Evolutionary conservation across 768 basidiomycete species (phyloP), one percentile per base, ranked within the genome.

Genomic region (Suillus lakei): DNA sequence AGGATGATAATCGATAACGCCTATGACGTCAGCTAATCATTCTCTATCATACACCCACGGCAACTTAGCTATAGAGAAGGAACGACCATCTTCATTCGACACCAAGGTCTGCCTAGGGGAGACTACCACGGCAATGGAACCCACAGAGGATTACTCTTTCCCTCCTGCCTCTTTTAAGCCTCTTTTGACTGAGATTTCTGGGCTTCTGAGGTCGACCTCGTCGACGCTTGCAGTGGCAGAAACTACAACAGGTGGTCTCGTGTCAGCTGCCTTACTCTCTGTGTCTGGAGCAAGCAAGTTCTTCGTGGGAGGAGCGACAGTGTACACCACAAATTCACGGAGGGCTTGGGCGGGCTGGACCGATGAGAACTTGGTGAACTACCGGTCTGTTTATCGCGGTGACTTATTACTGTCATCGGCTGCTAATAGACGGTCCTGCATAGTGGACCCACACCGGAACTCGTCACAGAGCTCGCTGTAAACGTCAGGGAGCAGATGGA

Each of bases 201-300:
- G 26, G 10, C 50, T 69, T 51, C 59, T 72, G n/a, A 69, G 23
- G 34, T 62, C 60, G 16, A 61, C 53, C 18, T 62, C 66, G 10
- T 61, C 66, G 26, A 71, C 70, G 2, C 63, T 72, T 8, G 64
- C 68, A 15, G 67, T 72, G 21, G 68, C 68, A 58, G 71, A 72
- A 64, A 72, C 71, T 28, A 63, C 68, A 13, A 46, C 70, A 32
- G 71, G 71, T 30, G 71, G 71, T 28, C 68, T 71, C 21, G 63
- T 72, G 51, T 72, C 71, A 36, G 71, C 68, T 32, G 32, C 68
- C 15, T 61, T 72, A 0, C 62, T 72, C 9, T 69, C 71, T 2
- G 62, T 71, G 1, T 51, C 71, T 23, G 71, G 71, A 18, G 70
- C 70, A 10, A 71, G 70, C 41, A 61, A 61, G 38, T 71, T 55